These are phyloP conservation scores for Lagerstroemia speciosa DNA, from an alignment of 345 rosid genomes.

Conservation along the genomic window DNA sequence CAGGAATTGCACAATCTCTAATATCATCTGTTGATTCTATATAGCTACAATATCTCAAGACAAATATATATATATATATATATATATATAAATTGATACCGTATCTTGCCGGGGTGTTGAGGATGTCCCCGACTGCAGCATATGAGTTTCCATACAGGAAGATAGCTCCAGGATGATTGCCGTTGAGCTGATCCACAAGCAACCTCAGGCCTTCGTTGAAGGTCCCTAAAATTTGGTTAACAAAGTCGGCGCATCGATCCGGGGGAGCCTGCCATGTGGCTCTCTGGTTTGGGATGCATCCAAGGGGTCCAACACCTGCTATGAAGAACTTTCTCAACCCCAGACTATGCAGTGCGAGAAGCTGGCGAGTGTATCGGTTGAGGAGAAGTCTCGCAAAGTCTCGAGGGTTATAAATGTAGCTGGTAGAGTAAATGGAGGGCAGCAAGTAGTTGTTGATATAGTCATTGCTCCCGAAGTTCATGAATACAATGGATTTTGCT, in stretches of 20 bases:
- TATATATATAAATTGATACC: slow-evolving; percentile 28
- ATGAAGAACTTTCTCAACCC: slow-evolving; percentile 54
- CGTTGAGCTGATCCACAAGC: slow-evolving; percentile 55
- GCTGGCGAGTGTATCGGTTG: slow-evolving; percentile 50
- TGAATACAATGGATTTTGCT: slow-evolving; percentile 38
- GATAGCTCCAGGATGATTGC: slow-evolving; percentile 41
- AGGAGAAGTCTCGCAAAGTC: slow-evolving; percentile 58
- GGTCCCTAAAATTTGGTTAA: slow-evolving; percentile 55
- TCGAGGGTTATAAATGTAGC: slow-evolving; percentile 40
- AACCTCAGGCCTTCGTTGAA: slow-evolving; percentile 63
- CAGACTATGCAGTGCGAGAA: slow-evolving; percentile 48
- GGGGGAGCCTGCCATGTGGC: slow-evolving; percentile 34
- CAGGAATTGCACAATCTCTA: background rate
- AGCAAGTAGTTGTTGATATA: slow-evolving; percentile 89
- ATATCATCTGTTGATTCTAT: background rate
- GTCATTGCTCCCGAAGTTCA: slow-evolving; percentile 84
- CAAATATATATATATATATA: background rate
- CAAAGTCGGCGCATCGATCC: slow-evolving; percentile 55
- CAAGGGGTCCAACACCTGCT: slow-evolving; percentile 66
- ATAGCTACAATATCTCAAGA: background rate
- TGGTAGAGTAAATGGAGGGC: slow-evolving; percentile 56
- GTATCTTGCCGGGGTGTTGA: slow-evolving; percentile 44
- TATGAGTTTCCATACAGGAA: slow-evolving; percentile 56
- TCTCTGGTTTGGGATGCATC: slow-evolving; percentile 79
- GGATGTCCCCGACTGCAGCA: slow-evolving; percentile 52